Conservation (phyloP, 1,284 basidiomycete genomes). For the Dichomitus squalens region DNA sequence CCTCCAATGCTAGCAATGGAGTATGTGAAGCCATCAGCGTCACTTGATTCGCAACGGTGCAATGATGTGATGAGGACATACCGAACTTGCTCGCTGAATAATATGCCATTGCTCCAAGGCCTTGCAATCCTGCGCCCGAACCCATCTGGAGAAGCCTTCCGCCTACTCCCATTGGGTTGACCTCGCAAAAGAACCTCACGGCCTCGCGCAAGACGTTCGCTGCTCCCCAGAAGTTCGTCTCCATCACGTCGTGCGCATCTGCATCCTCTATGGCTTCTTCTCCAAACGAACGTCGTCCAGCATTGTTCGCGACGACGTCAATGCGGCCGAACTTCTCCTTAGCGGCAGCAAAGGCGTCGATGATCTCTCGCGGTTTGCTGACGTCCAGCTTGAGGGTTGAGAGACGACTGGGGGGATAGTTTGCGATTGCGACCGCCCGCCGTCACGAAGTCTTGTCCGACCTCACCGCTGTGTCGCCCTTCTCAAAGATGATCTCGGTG, state of each 20-base stretch:
- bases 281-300: conserved; percentile 32
- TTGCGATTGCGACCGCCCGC: conserved; percentile 26
- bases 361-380: conserved; percentile 31
- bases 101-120: conserved; percentile 28
- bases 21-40: no score
- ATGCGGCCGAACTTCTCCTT: conserved; percentile 40
- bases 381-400: conserved; percentile 45
- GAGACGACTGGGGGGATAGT: conserved; percentile 29
- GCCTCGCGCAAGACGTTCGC: conserved; percentile 37
- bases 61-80: conserved; percentile 17
- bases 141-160: conserved; percentile 36
- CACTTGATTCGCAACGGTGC: no score
- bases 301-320: conserved; percentile 50
- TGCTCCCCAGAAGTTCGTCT: conserved; percentile 43
- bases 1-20: conserved; percentile 34
- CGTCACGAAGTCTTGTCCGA: conserved; percentile 26
- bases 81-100: conserved; percentile 35
- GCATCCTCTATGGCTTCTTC: conserved; percentile 35
- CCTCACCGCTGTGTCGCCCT: conserved; percentile 31
- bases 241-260: conserved; percentile 34
- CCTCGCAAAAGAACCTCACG: conserved; percentile 40
- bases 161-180: conserved; percentile 33
- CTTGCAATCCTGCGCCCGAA: conserved; percentile 30
- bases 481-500: conserved; percentile 27
- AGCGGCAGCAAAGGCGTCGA: conserved; percentile 37